Base-by-base conservation (phyloP, 2,329 filamentous ascomycete genomes). In the Helicocarpus griseus region DNA sequence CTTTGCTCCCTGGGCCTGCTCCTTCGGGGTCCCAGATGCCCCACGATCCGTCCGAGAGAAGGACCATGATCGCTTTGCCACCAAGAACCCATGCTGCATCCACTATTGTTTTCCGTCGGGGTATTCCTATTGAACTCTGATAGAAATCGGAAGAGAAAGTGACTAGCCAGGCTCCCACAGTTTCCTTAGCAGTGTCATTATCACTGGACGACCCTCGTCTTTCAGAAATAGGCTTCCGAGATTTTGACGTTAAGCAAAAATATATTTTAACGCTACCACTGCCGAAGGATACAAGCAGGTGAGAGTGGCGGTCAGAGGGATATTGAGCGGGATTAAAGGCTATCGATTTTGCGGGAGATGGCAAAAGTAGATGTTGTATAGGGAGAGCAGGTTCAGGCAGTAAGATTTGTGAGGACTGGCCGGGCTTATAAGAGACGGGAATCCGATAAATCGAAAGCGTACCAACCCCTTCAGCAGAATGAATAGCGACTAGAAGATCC, bases 231-330 rank as follows among this genome's bases (percentile, higher is more conserved):
- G 60, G 44, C 44, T 58, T 66, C 5, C 57, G 57, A 14, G 56
- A 51, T 39, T 61, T 66, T 21, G 56, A 61, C 14, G 74, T 68
- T 29, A 80, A 73, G 24, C 75, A 76, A 49, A 81, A 77, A 58
- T 79, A 81, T 13, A 83, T 69, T 49, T 80, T 78, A 26, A 80
- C 76, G 39, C 69, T 72, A 5, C 80, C 79, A n/a, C 69, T 71
- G 1, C 71, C 62, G 51, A 82, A 78, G 1, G 74, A 70, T 5
- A 83, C 67, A 7, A 84, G 69, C 9, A 83, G 62, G 41, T 76
- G 74, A 0, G 76, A 73, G 61, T 81, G 77, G 11, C 76, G 73
- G 24, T 67, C 63, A 22, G 75, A 75, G 4, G 78, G 77, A 56
- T 75, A 77, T 36, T 71, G 63, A 5, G 75, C 74, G 13, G 76